These are phyloP conservation scores for Brassica cretica DNA, from an alignment of 345 rosid genomes.

Conservation along the genomic window DNA sequence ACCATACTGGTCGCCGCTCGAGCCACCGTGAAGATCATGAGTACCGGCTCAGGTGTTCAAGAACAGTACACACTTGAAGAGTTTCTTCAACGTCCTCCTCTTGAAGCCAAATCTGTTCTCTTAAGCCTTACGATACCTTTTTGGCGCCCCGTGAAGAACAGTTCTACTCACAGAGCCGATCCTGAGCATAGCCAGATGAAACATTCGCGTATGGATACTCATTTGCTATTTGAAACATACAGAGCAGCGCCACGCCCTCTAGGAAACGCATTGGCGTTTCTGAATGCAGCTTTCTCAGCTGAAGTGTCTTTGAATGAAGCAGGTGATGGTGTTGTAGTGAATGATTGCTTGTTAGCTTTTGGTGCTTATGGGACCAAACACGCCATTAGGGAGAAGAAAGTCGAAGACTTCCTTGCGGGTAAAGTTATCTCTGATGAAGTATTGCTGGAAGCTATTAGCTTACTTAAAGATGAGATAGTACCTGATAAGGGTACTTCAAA, in stretches of 20 bases:
- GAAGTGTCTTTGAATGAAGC: constrained; percentile 48
- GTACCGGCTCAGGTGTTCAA: constrained; percentile 21
- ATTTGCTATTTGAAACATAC: constrained; percentile 70
- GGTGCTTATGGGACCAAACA: constrained; percentile 86
- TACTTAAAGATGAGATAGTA: constrained; percentile 53
- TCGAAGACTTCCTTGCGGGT: constrained; percentile 62
- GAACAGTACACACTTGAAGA: constrained; percentile 62
- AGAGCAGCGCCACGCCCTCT: constrained; percentile 80
- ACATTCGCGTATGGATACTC: constrained; percentile 13
- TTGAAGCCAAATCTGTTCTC: constrained; percentile 57
- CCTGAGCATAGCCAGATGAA: no score
- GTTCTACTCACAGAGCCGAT: neutral
- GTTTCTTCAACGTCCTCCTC: constrained; percentile 64
- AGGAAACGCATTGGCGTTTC: constrained; percentile 78
- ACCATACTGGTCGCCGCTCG: constrained; percentile 70
- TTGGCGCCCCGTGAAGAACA: constrained; percentile 23
- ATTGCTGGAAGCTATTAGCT: constrained; percentile 55
- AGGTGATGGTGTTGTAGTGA: constrained; percentile 42
- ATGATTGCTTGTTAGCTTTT: constrained; percentile 62
- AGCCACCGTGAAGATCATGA: constrained; percentile 55
- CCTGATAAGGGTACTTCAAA: constrained; percentile 53
- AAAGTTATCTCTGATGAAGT: constrained; percentile 51
- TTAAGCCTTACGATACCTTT: constrained; percentile 52
- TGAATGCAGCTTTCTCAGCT: constrained; percentile 88
- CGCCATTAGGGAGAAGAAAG: constrained; percentile 60